Conservation (phyloP, 768 basidiomycete species). For the Filobasidium floriforme region DNA sequence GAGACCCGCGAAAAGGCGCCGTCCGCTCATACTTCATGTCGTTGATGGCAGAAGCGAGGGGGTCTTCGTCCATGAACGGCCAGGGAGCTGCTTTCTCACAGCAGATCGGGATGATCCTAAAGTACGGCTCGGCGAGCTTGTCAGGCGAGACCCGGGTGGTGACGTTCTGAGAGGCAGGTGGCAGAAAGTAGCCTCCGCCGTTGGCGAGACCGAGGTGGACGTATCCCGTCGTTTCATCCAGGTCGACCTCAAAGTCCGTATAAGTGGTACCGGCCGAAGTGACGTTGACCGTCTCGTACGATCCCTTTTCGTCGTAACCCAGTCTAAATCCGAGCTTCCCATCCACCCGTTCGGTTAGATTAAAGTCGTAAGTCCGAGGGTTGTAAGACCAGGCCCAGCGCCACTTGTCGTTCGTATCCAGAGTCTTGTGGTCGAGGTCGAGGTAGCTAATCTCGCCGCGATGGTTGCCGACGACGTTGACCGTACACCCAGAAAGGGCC, state of each 20-base stretch:
- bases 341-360: neutral
- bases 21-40: slow-evolving; percentile 9
- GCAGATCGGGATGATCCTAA: slow-evolving; percentile 23
- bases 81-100: slow-evolving; percentile 19
- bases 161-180: neutral
- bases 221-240: neutral
- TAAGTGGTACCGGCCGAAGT: neutral
- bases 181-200: neutral
- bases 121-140: neutral
- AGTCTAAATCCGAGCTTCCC: neutral
- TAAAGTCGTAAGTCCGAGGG: neutral
- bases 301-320: neutral
- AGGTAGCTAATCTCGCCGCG: slow-evolving; percentile 7
- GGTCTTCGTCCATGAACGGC: slow-evolving; percentile 27
- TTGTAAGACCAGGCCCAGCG: slow-evolving; percentile 1
- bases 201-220: neutral
- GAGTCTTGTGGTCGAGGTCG: neutral
- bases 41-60: slow-evolving; percentile 14
- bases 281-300: neutral
- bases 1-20: slow-evolving; percentile 16
- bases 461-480: slow-evolving; percentile 19
- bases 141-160: neutral
- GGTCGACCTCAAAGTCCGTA: neutral
- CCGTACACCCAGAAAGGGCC: slow-evolving; percentile 20
- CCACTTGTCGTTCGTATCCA: neutral